Base-by-base conservation (phyloP, 371 early-diverging fungal species). In the Mortierella sp. region DNA sequence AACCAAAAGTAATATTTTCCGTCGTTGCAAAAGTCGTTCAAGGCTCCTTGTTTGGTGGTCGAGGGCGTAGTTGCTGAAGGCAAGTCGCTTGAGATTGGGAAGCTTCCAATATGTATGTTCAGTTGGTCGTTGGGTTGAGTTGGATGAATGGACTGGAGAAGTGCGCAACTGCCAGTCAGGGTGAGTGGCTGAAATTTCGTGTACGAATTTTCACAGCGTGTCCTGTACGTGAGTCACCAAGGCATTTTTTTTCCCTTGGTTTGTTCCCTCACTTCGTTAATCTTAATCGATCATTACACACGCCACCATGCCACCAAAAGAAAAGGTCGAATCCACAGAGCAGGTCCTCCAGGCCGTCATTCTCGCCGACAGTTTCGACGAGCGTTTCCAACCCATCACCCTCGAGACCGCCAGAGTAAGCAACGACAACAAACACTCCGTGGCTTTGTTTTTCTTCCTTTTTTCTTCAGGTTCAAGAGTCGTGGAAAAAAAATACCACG, bases 351-450 rank as follows among this genome's bases (percentile, higher is more conserved):
- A 95, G 87, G 99, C 98, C 5, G 96, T 99, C 66, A 91, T 99
- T 75, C 90, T 99, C 65, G 95, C 98, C 1, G 99, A 99, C 85
- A 92, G 91, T 45, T 97, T 96, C 86, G 95, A 97, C 82, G 90
- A 93, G 71, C 92, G 93, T 9, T 97, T 97, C 79, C 88, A 91
- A 75, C 99, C 99, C 47, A 89, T 99, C 73, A 93, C 97, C n/a
- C 88, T 92, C 70, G 93, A 95, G 84, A 90, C 87, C 73, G 98
- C 99, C 53, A 88, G 96, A 78, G 96, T 95, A 92, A 85, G 29
- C 31, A 47, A 24, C 9, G 9, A 8, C n/a, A 29, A 44, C 26
- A 41, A 5, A 65, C 22, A n/a, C 45, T n/a, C 19, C 39, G 39
- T 55, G 22, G 24, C 50, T 26, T 68, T 64, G 53, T 65, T 63